A percentile compares a stretch with the other conserved stretches of the same genome.
phyloP scores from a whole-genome alignment of 345 rosid species.

The Cardamine chenopodiifolia region DNA sequence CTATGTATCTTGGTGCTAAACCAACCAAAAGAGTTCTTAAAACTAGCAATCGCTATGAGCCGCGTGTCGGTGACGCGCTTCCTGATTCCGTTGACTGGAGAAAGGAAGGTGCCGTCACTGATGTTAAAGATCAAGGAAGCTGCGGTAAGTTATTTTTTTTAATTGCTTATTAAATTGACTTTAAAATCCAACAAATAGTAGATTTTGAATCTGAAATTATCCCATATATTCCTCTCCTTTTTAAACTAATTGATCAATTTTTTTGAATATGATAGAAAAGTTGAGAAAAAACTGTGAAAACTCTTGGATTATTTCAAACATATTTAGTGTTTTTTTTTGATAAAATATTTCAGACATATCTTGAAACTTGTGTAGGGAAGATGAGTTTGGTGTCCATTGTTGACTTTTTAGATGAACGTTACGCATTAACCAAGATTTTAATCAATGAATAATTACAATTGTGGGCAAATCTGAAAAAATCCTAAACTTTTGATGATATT shows the following conservation, averaged over 20 bases:
- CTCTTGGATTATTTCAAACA: background rate
- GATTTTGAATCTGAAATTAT: background rate
- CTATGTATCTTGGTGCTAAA: conserved; percentile 64
- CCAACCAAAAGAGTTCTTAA: conserved; percentile 45
- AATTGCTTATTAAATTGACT: background rate
- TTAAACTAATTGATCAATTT: background rate
- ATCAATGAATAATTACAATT: background rate
- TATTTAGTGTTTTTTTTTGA: background rate
- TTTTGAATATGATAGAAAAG: background rate
- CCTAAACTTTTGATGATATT: background rate
- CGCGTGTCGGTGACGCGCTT: conserved; percentile 62
- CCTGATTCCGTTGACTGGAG: conserved; percentile 87
- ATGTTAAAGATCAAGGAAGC: conserved; percentile 81
- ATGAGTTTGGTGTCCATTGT: conserved; percentile 6
- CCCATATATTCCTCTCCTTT: background rate
- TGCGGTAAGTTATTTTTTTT: conserved; percentile 53
- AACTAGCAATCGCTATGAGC: conserved; percentile 55
- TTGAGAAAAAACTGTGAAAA: background rate
- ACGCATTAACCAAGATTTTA: background rate
- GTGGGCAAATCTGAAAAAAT: background rate
- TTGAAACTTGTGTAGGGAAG: background rate
- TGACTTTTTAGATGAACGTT: conserved; percentile 36
- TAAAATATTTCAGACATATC: background rate
- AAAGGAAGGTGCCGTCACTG: conserved; percentile 72
- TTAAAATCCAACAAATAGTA: background rate